These are phyloP conservation scores for Myriosclerotinia curreyana DNA, from an alignment of 2,329 filamentous ascomycete species.

Conservation along the genomic window DNA sequence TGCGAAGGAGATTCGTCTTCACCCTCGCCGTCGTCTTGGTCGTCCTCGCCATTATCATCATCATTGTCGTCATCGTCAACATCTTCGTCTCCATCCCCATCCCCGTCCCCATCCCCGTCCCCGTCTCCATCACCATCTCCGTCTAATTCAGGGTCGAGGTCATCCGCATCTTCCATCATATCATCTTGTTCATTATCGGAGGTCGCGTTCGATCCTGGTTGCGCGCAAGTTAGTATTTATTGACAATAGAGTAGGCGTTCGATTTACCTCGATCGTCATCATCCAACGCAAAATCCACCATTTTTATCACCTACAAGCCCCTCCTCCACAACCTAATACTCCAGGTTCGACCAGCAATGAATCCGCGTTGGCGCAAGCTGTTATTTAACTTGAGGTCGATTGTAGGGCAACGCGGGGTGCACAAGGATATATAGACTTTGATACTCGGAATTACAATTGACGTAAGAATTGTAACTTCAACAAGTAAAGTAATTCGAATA, in stretches of 20 bases:
- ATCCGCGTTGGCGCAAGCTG: conserved; percentile 7
- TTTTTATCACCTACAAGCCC: conserved; percentile 26
- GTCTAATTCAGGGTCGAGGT: conserved; percentile 40
- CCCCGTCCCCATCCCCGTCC: conserved; percentile 38
- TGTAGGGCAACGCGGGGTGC: conserved; percentile 5
- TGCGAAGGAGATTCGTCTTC: conserved; percentile 50
- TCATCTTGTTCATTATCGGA: conserved; percentile 56
- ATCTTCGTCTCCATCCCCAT: conserved; percentile 39
- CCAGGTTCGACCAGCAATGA: neutral
- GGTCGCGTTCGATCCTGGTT: conserved; percentile 43
- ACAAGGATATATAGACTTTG: conserved; percentile 9
- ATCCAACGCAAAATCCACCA: conserved; percentile 37
- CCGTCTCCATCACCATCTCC: conserved; percentile 37
- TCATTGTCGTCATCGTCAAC: conserved; percentile 45
- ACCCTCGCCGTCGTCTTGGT: conserved; percentile 48
- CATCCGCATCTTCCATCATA: conserved; percentile 51
- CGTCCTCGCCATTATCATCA: conserved; percentile 38
- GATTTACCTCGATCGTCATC: conserved; percentile 38
- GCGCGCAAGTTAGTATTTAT: conserved; percentile 15
- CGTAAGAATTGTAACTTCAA: neutral
- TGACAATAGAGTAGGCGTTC: neutral
- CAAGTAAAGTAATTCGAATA: neutral
- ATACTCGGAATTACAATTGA: neutral
- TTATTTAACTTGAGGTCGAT: neutral
- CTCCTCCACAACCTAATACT: conserved; percentile 3